These are phyloP conservation scores for Colletotrichum tabaci DNA, from an alignment of 2,329 filamentous ascomycete species.

Conservation along the genomic window DNA sequence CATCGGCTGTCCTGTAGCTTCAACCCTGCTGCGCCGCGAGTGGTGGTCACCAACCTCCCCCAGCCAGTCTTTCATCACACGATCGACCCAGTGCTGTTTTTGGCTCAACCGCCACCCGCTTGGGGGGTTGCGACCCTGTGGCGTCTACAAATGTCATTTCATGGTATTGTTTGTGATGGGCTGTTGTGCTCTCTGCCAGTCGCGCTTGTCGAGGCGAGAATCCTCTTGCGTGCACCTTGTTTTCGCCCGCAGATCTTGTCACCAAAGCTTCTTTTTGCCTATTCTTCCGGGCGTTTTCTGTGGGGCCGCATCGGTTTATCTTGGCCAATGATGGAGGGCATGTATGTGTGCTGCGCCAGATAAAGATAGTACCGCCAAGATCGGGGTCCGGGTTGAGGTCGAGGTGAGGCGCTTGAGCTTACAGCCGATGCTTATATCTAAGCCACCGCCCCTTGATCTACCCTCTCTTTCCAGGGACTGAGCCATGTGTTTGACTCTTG, in stretches of 20 bases:
- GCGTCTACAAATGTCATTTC: background rate
- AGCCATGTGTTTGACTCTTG: too few species aligned
- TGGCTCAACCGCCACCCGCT: too few species aligned
- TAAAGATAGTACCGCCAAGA: background rate
- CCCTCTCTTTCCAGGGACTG: background rate
- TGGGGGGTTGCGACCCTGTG: too few species aligned
- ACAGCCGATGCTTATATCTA: background rate
- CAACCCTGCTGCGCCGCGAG: background rate
- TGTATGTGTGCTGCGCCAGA: background rate
- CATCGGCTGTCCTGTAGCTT: background rate
- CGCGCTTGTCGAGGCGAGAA: too few species aligned
- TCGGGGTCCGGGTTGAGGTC: too few species aligned
- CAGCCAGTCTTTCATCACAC: background rate
- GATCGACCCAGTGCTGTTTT: too few species aligned
- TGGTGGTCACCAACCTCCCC: background rate
- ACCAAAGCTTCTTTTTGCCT: background rate
- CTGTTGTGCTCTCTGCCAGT: too few species aligned
- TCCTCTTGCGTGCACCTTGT: background rate
- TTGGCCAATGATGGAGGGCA: background rate
- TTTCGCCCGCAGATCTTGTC: too few species aligned
- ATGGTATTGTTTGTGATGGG: background rate
- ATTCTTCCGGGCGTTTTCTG: constrained; percentile 1
- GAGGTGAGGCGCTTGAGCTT: too few species aligned
- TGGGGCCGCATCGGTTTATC: background rate
- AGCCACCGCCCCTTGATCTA: background rate